Evolutionary conservation across 768 basidiomycete species (phyloP).

Genomic region (Boletus speciosus): DNA sequence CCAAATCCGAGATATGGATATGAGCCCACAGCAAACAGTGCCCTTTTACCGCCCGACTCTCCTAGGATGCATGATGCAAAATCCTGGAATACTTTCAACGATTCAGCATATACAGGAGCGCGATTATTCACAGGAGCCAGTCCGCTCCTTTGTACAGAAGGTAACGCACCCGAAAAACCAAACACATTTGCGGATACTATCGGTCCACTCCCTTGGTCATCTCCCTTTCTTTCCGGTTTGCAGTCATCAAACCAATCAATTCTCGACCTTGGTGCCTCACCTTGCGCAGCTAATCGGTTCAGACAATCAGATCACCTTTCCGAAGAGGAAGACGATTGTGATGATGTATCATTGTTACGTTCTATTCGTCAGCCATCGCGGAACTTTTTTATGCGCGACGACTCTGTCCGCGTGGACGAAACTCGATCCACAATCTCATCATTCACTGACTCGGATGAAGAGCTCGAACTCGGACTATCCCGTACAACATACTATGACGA

Average conservation of each 20-base stretch:
- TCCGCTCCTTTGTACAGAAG: background rate
- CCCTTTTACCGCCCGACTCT: background rate
- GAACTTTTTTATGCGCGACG: background rate
- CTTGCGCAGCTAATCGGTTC: background rate
- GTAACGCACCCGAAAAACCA: background rate
- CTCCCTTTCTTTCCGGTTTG: constrained; percentile 19
- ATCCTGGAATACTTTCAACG: background rate
- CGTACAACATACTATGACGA: background rate
- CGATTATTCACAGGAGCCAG: background rate
- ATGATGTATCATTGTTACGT: background rate
- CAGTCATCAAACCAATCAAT: constrained; percentile 13
- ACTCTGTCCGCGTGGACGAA: background rate
- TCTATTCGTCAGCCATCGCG: background rate
- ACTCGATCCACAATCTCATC: background rate
- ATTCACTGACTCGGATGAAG: background rate
- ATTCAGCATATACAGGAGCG: constrained; percentile 3
- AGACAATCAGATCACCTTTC: background rate
- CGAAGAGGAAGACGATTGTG: background rate
- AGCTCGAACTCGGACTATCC: background rate
- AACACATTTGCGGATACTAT: background rate
- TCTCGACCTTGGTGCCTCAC: constrained; percentile 25
- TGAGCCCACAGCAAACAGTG: background rate
- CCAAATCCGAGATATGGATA: background rate
- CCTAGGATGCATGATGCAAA: background rate
- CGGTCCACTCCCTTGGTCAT: constrained; percentile 20